Evolutionary conservation across 768 basidiomycete genomes (phyloP), one percentile per base, ranked within the genome.

Genomic region (Podaxis carcinomalis): DNA sequence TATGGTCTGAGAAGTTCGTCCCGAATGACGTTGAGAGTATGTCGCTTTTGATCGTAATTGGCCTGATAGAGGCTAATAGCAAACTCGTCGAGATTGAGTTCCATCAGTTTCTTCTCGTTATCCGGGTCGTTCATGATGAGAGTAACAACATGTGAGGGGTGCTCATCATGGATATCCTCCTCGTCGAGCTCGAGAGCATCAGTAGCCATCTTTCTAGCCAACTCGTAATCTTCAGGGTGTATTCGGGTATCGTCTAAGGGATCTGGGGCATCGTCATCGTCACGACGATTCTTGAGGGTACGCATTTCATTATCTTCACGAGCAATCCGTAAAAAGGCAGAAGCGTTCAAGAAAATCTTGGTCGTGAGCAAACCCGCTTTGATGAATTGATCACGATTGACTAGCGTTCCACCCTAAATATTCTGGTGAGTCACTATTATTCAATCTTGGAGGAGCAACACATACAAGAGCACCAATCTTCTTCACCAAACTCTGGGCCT

Each of bases 171-270:
- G 36, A 94, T 82, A 75, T 99, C 97, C 72, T 98, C 97, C 68
- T 96, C 95, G 65, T 99, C 97, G n/a, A 93, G 82, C 69, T 98
- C 97, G 13, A 98, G 82, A 4, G 96, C 94, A 73, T 98, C 95
- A 19, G 93, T 92, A 39, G 96, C 96, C 95, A 99, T 97, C 78
- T 98, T 98, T 37, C 93, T 88, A 3, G 97, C 96, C 40, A 98
- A 81, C 65, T 98, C 95, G 69, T 98, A 99, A 74, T 99, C 97
- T 71, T 96, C 93, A 5, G 93, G 93, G 69, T 99, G 97, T 56
- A 99, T 93, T 19, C 97, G 91, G 39, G 95, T 98, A 68, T 88
- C 87, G 69, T 99, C 97, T 56, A 99, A 79, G 3, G 95, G 93
- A 72, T 99, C 97, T 7, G 88, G 83, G 37, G 83, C 84, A 58